phyloP scores from a whole-genome alignment of 2,329 filamentous ascomycete genomes.

The Colletotrichum destructivum region DNA sequence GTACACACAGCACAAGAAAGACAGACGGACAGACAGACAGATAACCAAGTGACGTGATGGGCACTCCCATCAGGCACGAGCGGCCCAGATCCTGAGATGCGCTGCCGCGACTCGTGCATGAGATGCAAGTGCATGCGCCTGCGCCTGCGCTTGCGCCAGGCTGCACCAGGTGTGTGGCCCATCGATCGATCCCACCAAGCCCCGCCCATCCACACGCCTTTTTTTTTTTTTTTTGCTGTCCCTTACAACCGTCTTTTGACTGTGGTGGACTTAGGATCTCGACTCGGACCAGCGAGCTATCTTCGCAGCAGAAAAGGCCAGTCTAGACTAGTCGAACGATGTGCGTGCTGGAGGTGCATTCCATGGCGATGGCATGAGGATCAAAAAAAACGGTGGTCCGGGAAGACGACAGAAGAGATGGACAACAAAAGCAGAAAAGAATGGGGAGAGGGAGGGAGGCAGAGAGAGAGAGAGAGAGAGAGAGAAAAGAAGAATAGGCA shows the following conservation, averaged over 20 bases:
- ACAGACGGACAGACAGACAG: background rate
- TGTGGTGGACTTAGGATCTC: background rate
- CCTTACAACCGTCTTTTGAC: background rate
- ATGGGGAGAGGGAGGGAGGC: background rate
- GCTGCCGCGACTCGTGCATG: constrained; percentile 35
- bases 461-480: background rate
- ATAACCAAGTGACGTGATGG: background rate
- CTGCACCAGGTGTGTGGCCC: constrained; percentile 7
- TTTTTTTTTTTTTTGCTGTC: background rate
- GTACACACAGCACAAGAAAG: background rate
- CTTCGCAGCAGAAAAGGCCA: background rate
- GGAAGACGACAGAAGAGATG: too few relatives aligned
- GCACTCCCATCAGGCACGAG: background rate
- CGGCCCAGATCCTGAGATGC: background rate
- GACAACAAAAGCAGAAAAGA: background rate
- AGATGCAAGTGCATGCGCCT: constrained; percentile 32
- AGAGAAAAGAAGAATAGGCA: background rate
- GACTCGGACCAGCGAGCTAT: constrained; percentile 24
- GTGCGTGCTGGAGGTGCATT: constrained; percentile 24
- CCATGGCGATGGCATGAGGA: background rate
- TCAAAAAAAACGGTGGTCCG: background rate
- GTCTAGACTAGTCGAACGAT: constrained; percentile 7
- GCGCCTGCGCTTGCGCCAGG: constrained; percentile 30
- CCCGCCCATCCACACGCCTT: constrained; percentile 1
- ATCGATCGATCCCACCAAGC: constrained; percentile 10